These are phyloP conservation scores for Mycosphaerella sp. DNA, from an alignment of 2,329 filamentous ascomycete genomes.

Conservation along the genomic window DNA sequence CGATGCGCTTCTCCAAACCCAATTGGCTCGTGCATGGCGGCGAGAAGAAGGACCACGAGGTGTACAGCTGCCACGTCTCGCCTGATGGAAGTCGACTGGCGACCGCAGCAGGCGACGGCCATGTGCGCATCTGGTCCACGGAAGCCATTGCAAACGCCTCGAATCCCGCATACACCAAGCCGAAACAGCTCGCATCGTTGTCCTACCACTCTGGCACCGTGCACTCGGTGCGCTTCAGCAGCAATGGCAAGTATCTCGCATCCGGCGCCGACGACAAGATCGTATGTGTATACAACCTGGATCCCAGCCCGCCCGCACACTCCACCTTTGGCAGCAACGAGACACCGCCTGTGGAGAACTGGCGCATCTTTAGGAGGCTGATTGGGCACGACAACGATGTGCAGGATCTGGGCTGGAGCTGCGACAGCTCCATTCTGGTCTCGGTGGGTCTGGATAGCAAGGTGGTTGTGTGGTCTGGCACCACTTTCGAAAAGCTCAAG, in stretches of 20 bases:
- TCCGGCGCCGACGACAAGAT: slow-evolving; percentile 98
- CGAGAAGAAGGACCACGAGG: slow-evolving; percentile 97
- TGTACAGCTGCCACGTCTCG: slow-evolving; percentile 96
- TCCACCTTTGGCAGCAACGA: slow-evolving; percentile 82
- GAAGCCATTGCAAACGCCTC: slow-evolving; percentile 82
- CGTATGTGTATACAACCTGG: slow-evolving; percentile 91
- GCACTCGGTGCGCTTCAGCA: slow-evolving; percentile 92
- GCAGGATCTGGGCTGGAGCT: slow-evolving; percentile 94
- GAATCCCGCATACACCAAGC: slow-evolving; percentile 64
- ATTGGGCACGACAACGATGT: slow-evolving; percentile 99
- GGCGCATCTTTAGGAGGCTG: slow-evolving; percentile 88
- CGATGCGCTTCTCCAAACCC: slow-evolving; percentile 71
- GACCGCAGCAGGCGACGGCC: slow-evolving; percentile 93
- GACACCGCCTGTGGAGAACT: slow-evolving; percentile 89
- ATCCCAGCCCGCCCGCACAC: slow-evolving; percentile 69
- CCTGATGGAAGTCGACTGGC: slow-evolving; percentile 87
- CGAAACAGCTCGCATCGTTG: slow-evolving; percentile 93
- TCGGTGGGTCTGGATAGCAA: slow-evolving; percentile 97
- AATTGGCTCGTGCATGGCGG: slow-evolving; percentile 94
- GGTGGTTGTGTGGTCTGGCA: slow-evolving; percentile 95
- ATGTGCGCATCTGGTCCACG: slow-evolving; percentile 96
- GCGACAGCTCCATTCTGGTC: slow-evolving; percentile 89
- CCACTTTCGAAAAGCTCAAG: slow-evolving; percentile 97
- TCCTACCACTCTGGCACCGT: slow-evolving; percentile 98
- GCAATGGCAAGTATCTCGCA: slow-evolving; percentile 89